These are phyloP conservation scores for Claviceps citrina DNA, from an alignment of 2,329 filamentous ascomycete species.

Conservation along the genomic window DNA sequence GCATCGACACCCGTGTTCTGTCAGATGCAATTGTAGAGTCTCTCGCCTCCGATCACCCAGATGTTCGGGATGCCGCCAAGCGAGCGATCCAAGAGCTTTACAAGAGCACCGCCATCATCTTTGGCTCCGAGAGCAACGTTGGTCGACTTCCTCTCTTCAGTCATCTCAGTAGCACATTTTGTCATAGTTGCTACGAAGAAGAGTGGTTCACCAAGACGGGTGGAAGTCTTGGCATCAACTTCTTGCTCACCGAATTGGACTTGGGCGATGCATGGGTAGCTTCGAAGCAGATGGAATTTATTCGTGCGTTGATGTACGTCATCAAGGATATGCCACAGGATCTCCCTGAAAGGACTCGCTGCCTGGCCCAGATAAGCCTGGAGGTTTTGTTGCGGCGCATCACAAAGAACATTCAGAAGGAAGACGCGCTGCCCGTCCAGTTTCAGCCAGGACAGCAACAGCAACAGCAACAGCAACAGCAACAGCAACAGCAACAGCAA, in stretches of 20 bases:
- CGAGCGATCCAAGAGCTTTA: constrained; percentile 64
- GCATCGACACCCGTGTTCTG: constrained; percentile 72
- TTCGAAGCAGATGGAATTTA: constrained; percentile 71
- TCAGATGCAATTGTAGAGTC: constrained; percentile 84
- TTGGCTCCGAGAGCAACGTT: constrained; percentile 57
- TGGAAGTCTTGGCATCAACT: constrained; percentile 76
- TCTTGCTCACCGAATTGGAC: constrained; percentile 70
- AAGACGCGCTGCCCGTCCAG: constrained; percentile 38
- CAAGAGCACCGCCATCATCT: constrained; percentile 59
- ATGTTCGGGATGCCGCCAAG: constrained; percentile 71
- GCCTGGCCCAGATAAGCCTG: constrained; percentile 69
- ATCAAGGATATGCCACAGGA: constrained; percentile 97
- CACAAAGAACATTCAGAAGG: constrained; percentile 64
- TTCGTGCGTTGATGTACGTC: constrained; percentile 85
- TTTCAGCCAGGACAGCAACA: constrained; percentile 30
- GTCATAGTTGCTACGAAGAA: constrained; percentile 89
- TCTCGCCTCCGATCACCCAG: constrained; percentile 66
- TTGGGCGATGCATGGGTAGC: constrained; percentile 73
- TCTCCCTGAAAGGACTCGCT: constrained; percentile 74
- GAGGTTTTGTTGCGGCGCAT: constrained; percentile 65
- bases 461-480: constrained; percentile 19
- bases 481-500: constrained; percentile 24
- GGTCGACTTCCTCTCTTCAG: constrained; percentile 71
- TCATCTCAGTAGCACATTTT: constrained; percentile 69
- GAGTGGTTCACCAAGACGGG: constrained; percentile 98